Base-by-base conservation (phyloP, 2,329 filamentous ascomycete species). In the Massarina eburnea region DNA sequence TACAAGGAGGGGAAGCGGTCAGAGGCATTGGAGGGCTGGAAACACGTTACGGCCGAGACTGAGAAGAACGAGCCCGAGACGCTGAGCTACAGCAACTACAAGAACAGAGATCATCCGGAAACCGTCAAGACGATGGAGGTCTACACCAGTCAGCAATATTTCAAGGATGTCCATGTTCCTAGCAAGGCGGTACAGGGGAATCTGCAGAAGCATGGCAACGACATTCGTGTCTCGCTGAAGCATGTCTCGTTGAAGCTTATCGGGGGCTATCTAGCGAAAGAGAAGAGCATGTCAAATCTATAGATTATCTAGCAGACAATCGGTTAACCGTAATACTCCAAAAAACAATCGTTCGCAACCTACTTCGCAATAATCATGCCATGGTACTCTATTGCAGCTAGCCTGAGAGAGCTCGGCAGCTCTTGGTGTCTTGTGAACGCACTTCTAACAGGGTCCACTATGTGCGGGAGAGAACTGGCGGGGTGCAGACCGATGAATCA, bases 151-250 rank as follows among this genome's bases (percentile, higher is more conserved):
- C 49, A 58, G 39, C 35, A 43, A 10, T 61, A 57, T 39, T 52
- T 61, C 27, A 52, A 47, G 45, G 47, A 58, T 19, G 59, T 62
- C 4, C 59, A 62, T 46, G 55, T 48, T 9, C 51, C 50, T 9
- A 61, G 56, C 37, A 43, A 47, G n/a, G 52, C 51, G 18, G 53
- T 62, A 10, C 34, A 45, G 22, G 46, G 54, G 22, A 58, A 59
- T 27, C 45, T 30, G 24, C 35, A 45, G 19, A 57, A 55, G 19
- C 51, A 55, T 41, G 54, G 52, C 1, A 35, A 52, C 12, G 32
- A 48, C 9, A 45, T 50, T 30, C 38, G 55, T 19, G 45, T 41
- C 21, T 42, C 44, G 8, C 35, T 59, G 18, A 34, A 46, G 30
- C 47, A 44, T 30, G 42, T 18, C 3, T 45, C 54, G 12, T 32